Conservation (phyloP, 495 filamentous ascomycete species). For the Podospora tetraspora region DNA sequence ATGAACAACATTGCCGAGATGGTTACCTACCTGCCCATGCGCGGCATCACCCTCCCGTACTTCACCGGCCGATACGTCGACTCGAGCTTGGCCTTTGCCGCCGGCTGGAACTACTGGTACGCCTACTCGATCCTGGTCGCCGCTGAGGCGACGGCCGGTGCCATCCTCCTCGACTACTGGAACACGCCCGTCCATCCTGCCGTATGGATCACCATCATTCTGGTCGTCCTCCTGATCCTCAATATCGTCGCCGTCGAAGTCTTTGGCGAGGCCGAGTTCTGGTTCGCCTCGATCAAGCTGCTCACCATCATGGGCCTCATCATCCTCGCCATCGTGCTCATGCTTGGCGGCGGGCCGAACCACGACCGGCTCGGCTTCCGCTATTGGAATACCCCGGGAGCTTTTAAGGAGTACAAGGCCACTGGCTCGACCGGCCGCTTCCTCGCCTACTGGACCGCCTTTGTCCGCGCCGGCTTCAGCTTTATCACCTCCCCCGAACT, state of each 20-base stretch:
- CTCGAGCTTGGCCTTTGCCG: slow-evolving; percentile 69
- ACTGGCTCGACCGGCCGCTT: slow-evolving; percentile 46
- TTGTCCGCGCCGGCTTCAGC: slow-evolving; percentile 44
- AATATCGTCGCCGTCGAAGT: slow-evolving; percentile 47
- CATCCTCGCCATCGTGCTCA: slow-evolving; percentile 66
- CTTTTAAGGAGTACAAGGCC: slow-evolving; percentile 56
- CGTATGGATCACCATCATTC: slow-evolving; percentile 56
- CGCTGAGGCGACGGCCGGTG: slow-evolving; percentile 47
- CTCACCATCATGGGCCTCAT: slow-evolving; percentile 64
- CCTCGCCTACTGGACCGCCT: slow-evolving; percentile 44
- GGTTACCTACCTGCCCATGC: slow-evolving; percentile 60
- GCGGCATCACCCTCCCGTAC: slow-evolving; percentile 51
- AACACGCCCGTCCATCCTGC: slow-evolving; percentile 43
- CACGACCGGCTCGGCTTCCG: slow-evolving; percentile 56
- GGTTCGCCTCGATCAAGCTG: slow-evolving; percentile 63
- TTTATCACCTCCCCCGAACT: slow-evolving; percentile 48
- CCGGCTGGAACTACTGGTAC: slow-evolving; percentile 70
- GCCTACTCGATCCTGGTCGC: slow-evolving; percentile 46
- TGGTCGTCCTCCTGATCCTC: slow-evolving; percentile 38
- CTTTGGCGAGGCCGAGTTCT: slow-evolving; percentile 62
- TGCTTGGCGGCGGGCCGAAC: slow-evolving; percentile 58
- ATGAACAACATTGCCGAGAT: slow-evolving; percentile 47
- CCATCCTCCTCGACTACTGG: slow-evolving; percentile 55
- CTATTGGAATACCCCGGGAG: slow-evolving; percentile 68
- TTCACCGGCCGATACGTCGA: slow-evolving; percentile 73